A percentile compares a stretch with the other conserved stretches of the same genome.
Conservation (phyloP, 768 basidiomycete genomes). For the Boletus tomentosulus region DNA sequence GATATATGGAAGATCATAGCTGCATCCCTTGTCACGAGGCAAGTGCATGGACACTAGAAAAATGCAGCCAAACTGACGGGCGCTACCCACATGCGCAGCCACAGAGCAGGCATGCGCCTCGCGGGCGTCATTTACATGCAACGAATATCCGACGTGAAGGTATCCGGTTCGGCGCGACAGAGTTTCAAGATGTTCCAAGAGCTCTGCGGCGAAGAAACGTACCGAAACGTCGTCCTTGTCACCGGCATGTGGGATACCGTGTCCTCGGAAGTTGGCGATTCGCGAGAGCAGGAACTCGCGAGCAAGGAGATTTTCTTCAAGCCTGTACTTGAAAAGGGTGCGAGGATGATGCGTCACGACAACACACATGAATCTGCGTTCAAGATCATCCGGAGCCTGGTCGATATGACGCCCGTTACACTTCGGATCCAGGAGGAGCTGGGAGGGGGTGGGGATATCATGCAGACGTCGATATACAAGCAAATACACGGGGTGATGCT, state of each 20-base stretch:
- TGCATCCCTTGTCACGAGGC: conserved; percentile 30
- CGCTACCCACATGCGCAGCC: conserved; percentile 6
- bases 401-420: conserved; percentile 34
- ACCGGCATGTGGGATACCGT: conserved; percentile 52
- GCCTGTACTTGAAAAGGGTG: conserved; percentile 43
- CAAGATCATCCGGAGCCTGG: conserved; percentile 38
- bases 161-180: conserved; percentile 43
- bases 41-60: not conserved
- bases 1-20: conserved; percentile 50
- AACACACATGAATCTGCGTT: conserved; percentile 43
- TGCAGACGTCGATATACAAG: conserved; percentile 49
- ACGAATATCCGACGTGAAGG: conserved; percentile 45
- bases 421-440: conserved; percentile 56
- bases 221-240: conserved; percentile 45
- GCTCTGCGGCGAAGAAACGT: conserved; percentile 46
- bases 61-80: not conserved
- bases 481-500: conserved; percentile 48
- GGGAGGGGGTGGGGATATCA: conserved; percentile 41
- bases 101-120: conserved; percentile 29
- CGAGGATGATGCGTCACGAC: conserved; percentile 40
- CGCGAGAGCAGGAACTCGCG: conserved; percentile 42
- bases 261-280: conserved; percentile 28
- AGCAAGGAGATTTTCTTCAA: conserved; percentile 47
- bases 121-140: conserved; percentile 51
- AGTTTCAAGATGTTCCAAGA: conserved; percentile 49